A percentile compares a stretch with the other conserved stretches of the same genome.
These are phyloP conservation scores for Wickerhamomyces sydowiorum DNA, from an alignment of 805 yeast genomes.

Conservation along the genomic window DNA sequence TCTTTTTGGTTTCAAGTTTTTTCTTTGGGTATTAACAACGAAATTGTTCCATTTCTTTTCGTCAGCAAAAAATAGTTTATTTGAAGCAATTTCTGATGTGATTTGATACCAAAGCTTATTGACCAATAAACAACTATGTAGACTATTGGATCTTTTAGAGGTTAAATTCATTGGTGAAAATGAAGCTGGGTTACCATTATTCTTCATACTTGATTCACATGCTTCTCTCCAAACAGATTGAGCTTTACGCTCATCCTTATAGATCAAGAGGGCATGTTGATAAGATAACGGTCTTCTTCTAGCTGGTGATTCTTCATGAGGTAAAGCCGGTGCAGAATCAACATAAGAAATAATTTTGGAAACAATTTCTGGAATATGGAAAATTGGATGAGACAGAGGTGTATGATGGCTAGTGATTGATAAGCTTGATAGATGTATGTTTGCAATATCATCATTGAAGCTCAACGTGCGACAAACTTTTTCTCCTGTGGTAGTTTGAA, in stretches of 20 bases:
- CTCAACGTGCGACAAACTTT: conserved; percentile 2
- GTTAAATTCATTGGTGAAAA: background rate
- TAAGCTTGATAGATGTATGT: conserved; percentile 8
- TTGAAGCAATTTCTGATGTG: conserved; percentile 49
- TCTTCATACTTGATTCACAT: conserved; percentile 5
- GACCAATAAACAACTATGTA: conserved; percentile 63
- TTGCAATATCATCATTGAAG: conserved; percentile 5
- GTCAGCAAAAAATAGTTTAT: conserved; percentile 48
- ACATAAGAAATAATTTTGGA: conserved; percentile 52
- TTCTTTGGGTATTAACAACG: conserved; percentile 8
- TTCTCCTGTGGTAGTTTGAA: conserved; percentile 1
- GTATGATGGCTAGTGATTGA: background rate
- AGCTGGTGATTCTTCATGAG: conserved; percentile 52
- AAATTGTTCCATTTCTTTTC: conserved; percentile 41
- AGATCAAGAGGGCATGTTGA: conserved; percentile 62
- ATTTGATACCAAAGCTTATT: conserved; percentile 59
- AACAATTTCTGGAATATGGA: conserved; percentile 74
- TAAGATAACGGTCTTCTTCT: conserved; percentile 66
- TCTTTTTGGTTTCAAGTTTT: conserved; percentile 8
- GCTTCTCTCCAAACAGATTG: conserved; percentile 35
- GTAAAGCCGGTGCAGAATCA: conserved; percentile 51
- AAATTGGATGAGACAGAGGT: conserved; percentile 33
- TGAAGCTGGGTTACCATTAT: conserved; percentile 16
- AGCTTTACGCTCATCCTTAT: conserved; percentile 48
- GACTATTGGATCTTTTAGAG: conserved; percentile 18